Conservation (phyloP, 306 rosid genomes). For the Inga leiocalycina region DNA sequence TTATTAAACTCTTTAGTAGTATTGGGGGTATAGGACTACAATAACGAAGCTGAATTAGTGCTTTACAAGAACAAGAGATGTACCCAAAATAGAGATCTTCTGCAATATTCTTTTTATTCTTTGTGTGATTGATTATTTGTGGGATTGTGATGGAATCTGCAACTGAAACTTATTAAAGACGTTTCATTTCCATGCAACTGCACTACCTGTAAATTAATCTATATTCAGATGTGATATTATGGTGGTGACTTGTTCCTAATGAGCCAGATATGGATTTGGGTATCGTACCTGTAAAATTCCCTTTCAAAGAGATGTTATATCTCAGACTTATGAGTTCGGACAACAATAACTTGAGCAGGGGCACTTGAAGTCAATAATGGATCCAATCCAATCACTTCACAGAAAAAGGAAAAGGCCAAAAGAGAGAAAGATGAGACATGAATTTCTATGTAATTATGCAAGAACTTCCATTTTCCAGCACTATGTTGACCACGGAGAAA, state of each 20-base stretch:
- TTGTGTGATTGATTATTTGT: background rate
- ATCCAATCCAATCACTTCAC: slow-evolving; percentile 17
- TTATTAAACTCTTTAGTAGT: background rate
- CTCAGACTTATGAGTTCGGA: background rate
- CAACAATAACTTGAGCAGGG: background rate
- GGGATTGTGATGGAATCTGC: slow-evolving; percentile 24
- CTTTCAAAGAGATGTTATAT: background rate
- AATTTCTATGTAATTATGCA: background rate
- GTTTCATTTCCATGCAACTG: slow-evolving; percentile 19
- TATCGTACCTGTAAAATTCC: background rate
- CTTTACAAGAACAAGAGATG: background rate
- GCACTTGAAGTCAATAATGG: background rate
- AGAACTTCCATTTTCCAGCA: background rate
- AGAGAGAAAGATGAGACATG: background rate
- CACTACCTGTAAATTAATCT: background rate
- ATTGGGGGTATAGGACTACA: background rate
- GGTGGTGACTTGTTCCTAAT: background rate
- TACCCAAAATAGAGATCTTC: background rate
- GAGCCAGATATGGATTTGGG: background rate
- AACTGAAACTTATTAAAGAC: slow-evolving; percentile 25
- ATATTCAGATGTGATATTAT: background rate
- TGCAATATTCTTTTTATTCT: background rate
- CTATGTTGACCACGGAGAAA: background rate
- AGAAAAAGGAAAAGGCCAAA: background rate
- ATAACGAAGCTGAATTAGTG: background rate